phyloP scores from a whole-genome alignment of 768 basidiomycete genomes.

The Macrocybe gigantea region DNA sequence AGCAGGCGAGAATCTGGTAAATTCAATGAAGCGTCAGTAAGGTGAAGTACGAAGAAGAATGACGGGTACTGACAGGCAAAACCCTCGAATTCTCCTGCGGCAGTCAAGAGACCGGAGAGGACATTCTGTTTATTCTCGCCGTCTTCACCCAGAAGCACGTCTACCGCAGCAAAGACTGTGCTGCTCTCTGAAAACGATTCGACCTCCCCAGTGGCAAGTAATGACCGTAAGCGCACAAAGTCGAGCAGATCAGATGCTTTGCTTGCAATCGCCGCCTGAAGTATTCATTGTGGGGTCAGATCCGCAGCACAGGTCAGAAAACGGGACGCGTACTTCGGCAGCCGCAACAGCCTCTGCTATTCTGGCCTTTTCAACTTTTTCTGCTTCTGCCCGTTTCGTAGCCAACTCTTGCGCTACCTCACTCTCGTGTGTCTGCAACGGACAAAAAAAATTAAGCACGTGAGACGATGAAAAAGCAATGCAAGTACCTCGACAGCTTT shows the following conservation, averaged over 20 bases:
- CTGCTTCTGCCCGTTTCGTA: constrained; percentile 47
- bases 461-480: not conserved
- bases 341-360: constrained; percentile 49
- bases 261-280: constrained; percentile 35
- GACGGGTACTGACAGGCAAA: constrained; percentile 50
- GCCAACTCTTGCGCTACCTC: constrained; percentile 54
- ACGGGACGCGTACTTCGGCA: constrained; percentile 43
- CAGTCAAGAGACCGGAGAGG: constrained; percentile 51
- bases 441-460: constrained; percentile 5
- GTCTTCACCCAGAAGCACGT: constrained; percentile 53
- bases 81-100: constrained; percentile 54
- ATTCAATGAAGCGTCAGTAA: constrained; percentile 7
- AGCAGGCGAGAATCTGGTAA: constrained; percentile 52
- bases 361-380: constrained; percentile 49
- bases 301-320: not conserved
- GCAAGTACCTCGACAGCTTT: constrained; percentile 70
- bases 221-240: constrained; percentile 52
- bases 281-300: constrained; percentile 1
- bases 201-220: constrained; percentile 39
- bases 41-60: constrained; percentile 5
- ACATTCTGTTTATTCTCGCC: constrained; percentile 41
- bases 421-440: constrained; percentile 51
- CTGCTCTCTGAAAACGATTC: constrained; percentile 43
- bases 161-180: constrained; percentile 46
- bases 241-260: constrained; percentile 49